Evolutionary conservation across 345 rosid species (phyloP).

Genomic region (Lepidium sativum): DNA sequence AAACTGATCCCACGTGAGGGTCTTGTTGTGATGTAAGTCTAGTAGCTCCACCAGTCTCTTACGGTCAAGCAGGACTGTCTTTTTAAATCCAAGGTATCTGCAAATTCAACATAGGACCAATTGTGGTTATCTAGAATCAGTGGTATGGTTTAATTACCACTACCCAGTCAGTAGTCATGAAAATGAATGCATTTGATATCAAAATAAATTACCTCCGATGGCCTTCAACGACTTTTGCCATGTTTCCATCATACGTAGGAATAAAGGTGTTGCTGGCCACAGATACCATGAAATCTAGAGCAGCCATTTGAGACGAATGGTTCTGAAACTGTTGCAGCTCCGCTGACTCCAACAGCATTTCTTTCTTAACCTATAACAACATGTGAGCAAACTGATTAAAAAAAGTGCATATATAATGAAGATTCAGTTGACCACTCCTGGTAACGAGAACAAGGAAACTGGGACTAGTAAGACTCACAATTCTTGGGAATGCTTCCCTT

Average conservation of each 20-base stretch:
- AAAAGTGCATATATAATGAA: not conserved
- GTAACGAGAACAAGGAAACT: not conserved
- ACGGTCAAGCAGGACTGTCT: slow-evolving; percentile 64
- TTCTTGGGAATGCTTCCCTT: slow-evolving; percentile 71
- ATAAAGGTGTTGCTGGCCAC: slow-evolving; percentile 82
- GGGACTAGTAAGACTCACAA: slow-evolving; percentile 46
- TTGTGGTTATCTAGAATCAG: not conserved
- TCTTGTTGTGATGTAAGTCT: slow-evolving; percentile 68
- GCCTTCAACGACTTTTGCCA: slow-evolving; percentile 99
- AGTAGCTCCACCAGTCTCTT: slow-evolving; percentile 62
- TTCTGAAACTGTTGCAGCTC: slow-evolving; percentile 83
- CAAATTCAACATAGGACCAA: not conserved
- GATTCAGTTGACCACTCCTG: not conserved
- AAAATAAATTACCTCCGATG: slow-evolving; percentile 62
- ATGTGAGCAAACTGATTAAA: slow-evolving; percentile 6
- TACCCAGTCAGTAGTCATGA: not conserved
- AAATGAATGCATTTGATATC: not conserved
- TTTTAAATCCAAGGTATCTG: slow-evolving; percentile 84
- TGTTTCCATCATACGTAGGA: slow-evolving; percentile 94
- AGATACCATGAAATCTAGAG: slow-evolving; percentile 91
- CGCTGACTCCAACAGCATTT: slow-evolving; percentile 59
- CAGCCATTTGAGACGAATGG: slow-evolving; percentile 99
- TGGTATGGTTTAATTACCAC: not conserved
- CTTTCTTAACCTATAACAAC: slow-evolving; percentile 74
- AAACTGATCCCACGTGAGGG: slow-evolving; percentile 64